phyloP scores from a whole-genome alignment of 2,329 filamentous ascomycete species.

The Coniosporium tulheliwenetii region DNA sequence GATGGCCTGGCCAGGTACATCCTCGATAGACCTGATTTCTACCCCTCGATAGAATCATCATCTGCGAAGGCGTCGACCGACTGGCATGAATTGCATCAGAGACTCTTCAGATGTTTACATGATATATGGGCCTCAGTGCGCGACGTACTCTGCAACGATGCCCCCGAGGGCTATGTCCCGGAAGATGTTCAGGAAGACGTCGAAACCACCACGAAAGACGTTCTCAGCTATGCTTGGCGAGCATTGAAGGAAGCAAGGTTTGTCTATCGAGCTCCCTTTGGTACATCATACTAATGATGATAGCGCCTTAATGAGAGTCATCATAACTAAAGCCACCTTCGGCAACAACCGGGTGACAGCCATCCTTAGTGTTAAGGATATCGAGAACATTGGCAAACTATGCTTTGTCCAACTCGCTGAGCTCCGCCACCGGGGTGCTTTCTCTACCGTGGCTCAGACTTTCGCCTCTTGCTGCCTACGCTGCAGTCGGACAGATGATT shows the following conservation, averaged over 20 bases:
- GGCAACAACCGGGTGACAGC: constrained; percentile 5
- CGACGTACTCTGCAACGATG: constrained; percentile 77
- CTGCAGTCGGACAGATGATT: constrained; percentile 36
- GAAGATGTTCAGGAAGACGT: constrained; percentile 59
- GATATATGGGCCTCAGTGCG: constrained; percentile 66
- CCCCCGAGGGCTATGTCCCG: constrained; percentile 74
- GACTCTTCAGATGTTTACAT: constrained; percentile 44
- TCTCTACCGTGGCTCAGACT: constrained; percentile 81
- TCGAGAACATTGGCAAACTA: constrained; percentile 52
- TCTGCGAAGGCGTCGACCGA: constrained; percentile 1
- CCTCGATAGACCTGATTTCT: constrained; percentile 17
- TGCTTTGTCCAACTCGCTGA: constrained; percentile 71
- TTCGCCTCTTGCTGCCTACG: constrained; percentile 68
- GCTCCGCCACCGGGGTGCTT: constrained; percentile 79
- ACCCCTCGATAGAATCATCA: neutral
- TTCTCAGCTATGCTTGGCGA: constrained; percentile 88
- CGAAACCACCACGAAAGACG: constrained; percentile 68
- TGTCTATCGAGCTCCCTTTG: constrained; percentile 9
- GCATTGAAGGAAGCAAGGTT: constrained; percentile 89
- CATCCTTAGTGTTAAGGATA: constrained; percentile 28
- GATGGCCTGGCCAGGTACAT: constrained; percentile 26
- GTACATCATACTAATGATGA: constrained; percentile 7
- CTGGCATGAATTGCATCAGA: constrained; percentile 32
- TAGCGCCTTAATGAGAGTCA: constrained; percentile 50
- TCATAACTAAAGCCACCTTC: constrained; percentile 22